Conservation (phyloP, 352 stramenopile genomes). For the Pythium utonaiense region DNA sequence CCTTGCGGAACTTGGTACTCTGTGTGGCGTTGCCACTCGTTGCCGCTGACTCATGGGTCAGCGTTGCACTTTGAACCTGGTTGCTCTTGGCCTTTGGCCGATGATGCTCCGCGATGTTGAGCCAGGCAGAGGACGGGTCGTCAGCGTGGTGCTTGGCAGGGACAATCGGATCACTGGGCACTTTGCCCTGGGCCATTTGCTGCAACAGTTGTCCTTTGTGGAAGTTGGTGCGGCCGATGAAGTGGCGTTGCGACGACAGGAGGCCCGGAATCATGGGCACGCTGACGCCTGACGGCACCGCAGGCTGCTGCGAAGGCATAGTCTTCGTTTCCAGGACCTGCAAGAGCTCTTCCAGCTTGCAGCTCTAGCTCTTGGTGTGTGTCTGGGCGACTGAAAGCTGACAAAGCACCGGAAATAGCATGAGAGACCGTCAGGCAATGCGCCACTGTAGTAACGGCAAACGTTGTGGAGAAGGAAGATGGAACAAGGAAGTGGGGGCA, state of each 20-base stretch:
- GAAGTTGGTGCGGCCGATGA: conserved; percentile 47
- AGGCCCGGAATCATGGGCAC: conserved; percentile 55
- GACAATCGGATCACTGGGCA: conserved; percentile 15
- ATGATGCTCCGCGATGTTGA: conserved; percentile 12
- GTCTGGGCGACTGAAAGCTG: no score
- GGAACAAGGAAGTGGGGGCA: not conserved
- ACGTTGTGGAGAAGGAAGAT: not conserved
- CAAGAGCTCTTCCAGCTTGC: not conserved
- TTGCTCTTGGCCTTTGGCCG: conserved; percentile 19
- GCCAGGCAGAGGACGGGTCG: conserved; percentile 5
- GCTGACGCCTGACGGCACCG: not conserved
- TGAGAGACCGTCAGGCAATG: not conserved
- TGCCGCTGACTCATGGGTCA: not conserved
- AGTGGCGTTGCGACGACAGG: conserved; percentile 45
- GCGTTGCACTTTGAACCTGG: conserved; percentile 6
- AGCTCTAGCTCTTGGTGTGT: no score
- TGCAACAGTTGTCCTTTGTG: conserved; percentile 59
- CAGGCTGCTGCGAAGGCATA: not conserved
- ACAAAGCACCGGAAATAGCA: not conserved
- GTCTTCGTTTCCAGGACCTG: no score
- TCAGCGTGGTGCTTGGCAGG: conserved; percentile 7
- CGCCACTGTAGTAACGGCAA: no score
- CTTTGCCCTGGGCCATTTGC: conserved; percentile 56
- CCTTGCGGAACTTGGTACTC: conserved; percentile 45
- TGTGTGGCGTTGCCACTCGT: not conserved